Conservation (phyloP, 805 yeast species). For the Wickerhamomyces queroliae region DNA sequence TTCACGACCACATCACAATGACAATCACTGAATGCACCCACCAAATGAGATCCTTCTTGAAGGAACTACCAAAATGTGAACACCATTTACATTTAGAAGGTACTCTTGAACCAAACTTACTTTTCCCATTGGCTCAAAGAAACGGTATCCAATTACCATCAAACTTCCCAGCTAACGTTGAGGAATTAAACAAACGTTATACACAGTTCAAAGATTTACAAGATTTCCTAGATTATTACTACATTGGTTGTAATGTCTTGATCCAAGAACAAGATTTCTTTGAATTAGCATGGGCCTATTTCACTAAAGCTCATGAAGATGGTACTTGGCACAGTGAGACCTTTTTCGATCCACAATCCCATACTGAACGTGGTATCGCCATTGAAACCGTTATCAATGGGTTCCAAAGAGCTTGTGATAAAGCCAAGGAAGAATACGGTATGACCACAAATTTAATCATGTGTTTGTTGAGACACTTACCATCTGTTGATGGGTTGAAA, state of each 20-base stretch:
- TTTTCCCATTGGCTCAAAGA: slow-evolving; percentile 64
- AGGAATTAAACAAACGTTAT: slow-evolving; percentile 54
- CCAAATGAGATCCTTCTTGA: slow-evolving; percentile 45
- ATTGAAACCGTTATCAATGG: slow-evolving; percentile 61
- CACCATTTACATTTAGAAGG: slow-evolving; percentile 86
- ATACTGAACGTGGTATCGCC: slow-evolving; percentile 57
- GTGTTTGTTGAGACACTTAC: slow-evolving; percentile 77
- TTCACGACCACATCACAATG: not conserved
- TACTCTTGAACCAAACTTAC: slow-evolving; percentile 68
- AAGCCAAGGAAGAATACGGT: slow-evolving; percentile 53
- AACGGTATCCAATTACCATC: slow-evolving; percentile 57
- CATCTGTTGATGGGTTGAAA: slow-evolving; percentile 49
- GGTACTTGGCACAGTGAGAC: slow-evolving; percentile 69
- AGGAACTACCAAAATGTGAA: slow-evolving; percentile 79
- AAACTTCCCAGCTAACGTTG: slow-evolving; percentile 53
- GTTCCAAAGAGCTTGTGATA: slow-evolving; percentile 59
- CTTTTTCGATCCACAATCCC: slow-evolving; percentile 85
- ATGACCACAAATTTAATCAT: slow-evolving; percentile 69
- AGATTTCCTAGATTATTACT: slow-evolving; percentile 74
- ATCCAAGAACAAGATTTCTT: slow-evolving; percentile 65
- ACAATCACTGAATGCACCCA: slow-evolving; percentile 25
- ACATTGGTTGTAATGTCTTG: slow-evolving; percentile 76
- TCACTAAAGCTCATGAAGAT: slow-evolving; percentile 49
- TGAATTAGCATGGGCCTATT: slow-evolving; percentile 73
- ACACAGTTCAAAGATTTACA: slow-evolving; percentile 60